phyloP scores from a whole-genome alignment of 2,329 filamentous ascomycete genomes.

The Hypoxylon sp. region DNA sequence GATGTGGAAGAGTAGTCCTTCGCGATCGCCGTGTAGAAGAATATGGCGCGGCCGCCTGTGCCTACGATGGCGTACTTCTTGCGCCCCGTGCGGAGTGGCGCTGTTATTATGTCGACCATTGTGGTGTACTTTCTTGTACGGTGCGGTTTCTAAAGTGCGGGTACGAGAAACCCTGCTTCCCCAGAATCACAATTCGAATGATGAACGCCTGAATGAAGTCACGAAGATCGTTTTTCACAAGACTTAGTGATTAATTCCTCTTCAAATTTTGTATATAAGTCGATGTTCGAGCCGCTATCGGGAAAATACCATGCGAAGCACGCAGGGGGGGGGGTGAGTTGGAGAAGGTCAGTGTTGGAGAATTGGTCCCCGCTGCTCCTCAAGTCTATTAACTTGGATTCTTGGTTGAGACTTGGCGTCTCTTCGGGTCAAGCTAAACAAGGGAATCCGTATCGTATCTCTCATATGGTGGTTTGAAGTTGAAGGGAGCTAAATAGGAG shows the following conservation, averaged over 20 bases:
- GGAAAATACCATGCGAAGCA: conserved; percentile 31
- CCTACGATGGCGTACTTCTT: conserved; percentile 71
- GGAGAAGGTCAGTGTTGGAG: conserved; percentile 42
- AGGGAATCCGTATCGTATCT: conserved; percentile 11
- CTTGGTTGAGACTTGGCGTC: conserved; percentile 7
- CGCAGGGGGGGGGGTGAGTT: conserved; percentile 15
- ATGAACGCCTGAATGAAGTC: not conserved
- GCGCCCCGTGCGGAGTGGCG: conserved; percentile 34
- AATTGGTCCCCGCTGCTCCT: conserved; percentile 11
- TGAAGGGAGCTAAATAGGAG: not conserved
- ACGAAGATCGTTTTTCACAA: not conserved
- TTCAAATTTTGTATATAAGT: not conserved
- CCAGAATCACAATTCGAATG: not conserved
- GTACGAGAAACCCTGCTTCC: not conserved
- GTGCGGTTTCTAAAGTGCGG: not conserved
- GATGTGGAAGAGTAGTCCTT: conserved; percentile 66
- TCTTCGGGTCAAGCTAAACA: conserved; percentile 3
- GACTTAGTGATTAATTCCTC: too few species aligned
- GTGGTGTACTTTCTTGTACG: not conserved
- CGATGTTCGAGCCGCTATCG: conserved; percentile 30
- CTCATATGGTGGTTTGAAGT: not conserved
- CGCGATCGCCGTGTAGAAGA: conserved; percentile 73
- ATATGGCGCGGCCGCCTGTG: conserved; percentile 70
- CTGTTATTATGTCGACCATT: conserved; percentile 44
- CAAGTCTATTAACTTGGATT: conserved; percentile 1